Evolutionary conservation across 1,284 basidiomycete species (phyloP), one percentile per base, ranked within the genome.

Genomic region (Boletus smithii): DNA sequence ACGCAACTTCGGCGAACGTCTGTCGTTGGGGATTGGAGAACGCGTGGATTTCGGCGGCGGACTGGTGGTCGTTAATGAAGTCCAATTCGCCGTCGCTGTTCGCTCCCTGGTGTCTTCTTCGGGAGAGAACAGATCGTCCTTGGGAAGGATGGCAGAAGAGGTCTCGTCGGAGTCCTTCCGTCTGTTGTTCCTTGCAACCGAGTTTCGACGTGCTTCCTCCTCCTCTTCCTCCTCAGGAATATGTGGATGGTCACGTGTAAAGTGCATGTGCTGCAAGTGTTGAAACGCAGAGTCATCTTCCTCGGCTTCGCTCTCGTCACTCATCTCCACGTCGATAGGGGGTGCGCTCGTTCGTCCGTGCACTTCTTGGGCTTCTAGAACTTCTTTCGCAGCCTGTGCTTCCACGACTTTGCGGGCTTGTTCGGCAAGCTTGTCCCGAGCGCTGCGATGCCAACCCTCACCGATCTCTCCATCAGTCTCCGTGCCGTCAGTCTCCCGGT

Each of bases 281-380:
- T 67, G 64, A 30, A 67, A 59, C 8, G 73, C 71, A 3, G 77
- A 71, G 40, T 81, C 79, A 2, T 76, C 78, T 29, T 74, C 81
- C 24, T 80, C 79, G 36, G 54, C 73, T 20, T 88, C 87, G 58
- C 89, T 91, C 66, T 91, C 88, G 60, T 91, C 88, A 58, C 86
- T 88, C 56, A 90, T 54, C 61, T 90, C 86, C 11, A 88, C 79
- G 35, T 81, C 76, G 43, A 87, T 86, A 6, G 85, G 85, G 3
- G 85, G 85, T n/a, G 71, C 76, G 22, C 69, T 58, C 10, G 68
- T 54, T 22, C 77, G 66, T 39, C 66, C 60, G 24, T 67, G 66
- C 47, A 66, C 67, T 61, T 73, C 48, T 23, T 58, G 57, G 16
- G 55, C 70, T 42, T 68, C 48, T 29, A 54, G 53, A 40, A 57